Evolutionary conservation across 148 eudicot species (phyloP), one percentile per base, ranked within the genome.

Genomic region (Euryodendron excelsum): DNA sequence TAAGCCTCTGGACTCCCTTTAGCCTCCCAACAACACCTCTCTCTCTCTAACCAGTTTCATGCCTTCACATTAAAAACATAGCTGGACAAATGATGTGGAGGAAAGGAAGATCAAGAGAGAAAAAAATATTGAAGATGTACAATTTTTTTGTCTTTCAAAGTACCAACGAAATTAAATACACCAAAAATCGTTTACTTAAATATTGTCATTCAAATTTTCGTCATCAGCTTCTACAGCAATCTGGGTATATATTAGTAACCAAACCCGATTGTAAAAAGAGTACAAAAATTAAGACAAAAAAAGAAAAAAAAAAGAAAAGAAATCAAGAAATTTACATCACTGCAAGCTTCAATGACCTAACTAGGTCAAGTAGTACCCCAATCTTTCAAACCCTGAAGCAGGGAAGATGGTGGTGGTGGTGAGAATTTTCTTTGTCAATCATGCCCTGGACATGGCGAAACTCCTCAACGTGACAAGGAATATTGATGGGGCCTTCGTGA

Each of bases 401-500:
- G 78, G 85, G 84, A 73, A 89, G 85, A 69, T 86, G 87, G 77
- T 89, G 91, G 69, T 82, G 87, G 41, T 83, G 86, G 5, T 75
- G 59, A 5, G 79, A 77, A 0, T 65, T 80, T 1, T 95, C 99
- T 44, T 77, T 81, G 75, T 89, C 91, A 64, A 95, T 95, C 85
- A 89, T 10, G 23, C 88, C 89, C 41, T 84, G 87, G 69, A 96
- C 89, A 9, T 83, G 72, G 8, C 80, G 83, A 53, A 96, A 96
- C 75, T 93, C 88, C 64, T 89, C 93, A n/a, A 93, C 91, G 62
- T 90, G 90, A 84, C 98, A 96, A 12, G 99, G 99, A 10, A 96
- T 90, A 55, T 84, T 91, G 60, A 96, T 89, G 12, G 97, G 99
- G 0, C 99, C 99, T 2, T 85, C 65, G 9, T 95, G 94, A 52